These are phyloP conservation scores for Pyropia yezoensis DNA, from an alignment of 23 red algal genomes.

Conservation along the genomic window DNA sequence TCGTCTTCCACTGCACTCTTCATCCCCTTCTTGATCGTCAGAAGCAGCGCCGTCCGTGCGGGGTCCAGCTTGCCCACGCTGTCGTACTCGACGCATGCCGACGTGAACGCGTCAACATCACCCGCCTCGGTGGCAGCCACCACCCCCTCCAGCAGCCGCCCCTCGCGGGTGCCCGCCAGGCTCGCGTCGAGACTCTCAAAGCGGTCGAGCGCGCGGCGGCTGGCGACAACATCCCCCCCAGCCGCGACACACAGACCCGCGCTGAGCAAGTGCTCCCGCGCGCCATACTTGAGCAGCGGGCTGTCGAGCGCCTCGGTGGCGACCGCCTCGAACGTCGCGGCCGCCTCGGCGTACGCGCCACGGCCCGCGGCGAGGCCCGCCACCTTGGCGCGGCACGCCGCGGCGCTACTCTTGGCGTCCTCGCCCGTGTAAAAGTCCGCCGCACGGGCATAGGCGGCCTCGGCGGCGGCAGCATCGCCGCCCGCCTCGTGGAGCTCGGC, in stretches of 20 bases:
- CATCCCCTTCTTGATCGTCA: conserved; percentile 83
- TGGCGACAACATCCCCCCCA: conserved; percentile 64
- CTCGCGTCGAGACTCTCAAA: conserved; percentile 65
- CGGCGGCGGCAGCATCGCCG: conserved; percentile 19
- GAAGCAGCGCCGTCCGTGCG: conserved; percentile 80
- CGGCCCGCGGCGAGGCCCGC: conserved; percentile 50
- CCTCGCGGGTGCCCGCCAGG: conserved; percentile 68
- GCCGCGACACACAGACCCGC: conserved; percentile 73
- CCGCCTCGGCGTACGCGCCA: conserved; percentile 60
- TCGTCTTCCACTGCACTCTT: conserved; percentile 70
- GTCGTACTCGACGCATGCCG: conserved; percentile 72
- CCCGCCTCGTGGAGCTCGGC: conserved; percentile 78
- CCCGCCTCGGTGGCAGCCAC: conserved; percentile 56
- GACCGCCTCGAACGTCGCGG: conserved; percentile 72
- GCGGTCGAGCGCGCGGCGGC: conserved; percentile 53
- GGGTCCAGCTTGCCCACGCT: conserved; percentile 78
- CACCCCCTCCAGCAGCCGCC: conserved; percentile 52
- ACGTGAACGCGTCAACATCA: conserved; percentile 81
- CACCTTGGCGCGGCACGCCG: conserved; percentile 76
- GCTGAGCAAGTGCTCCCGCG: conserved; percentile 73
- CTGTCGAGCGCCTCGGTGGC: conserved; percentile 60
- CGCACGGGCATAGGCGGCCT: conserved; percentile 52
- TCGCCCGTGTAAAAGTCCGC: conserved; percentile 92
- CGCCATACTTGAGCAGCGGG: conserved; percentile 72
- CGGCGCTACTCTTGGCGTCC: conserved; percentile 79